Evolutionary conservation across 345 rosid genomes (phyloP).

Genomic region (thale cress (Arabidopsis thaliana)): DNA sequence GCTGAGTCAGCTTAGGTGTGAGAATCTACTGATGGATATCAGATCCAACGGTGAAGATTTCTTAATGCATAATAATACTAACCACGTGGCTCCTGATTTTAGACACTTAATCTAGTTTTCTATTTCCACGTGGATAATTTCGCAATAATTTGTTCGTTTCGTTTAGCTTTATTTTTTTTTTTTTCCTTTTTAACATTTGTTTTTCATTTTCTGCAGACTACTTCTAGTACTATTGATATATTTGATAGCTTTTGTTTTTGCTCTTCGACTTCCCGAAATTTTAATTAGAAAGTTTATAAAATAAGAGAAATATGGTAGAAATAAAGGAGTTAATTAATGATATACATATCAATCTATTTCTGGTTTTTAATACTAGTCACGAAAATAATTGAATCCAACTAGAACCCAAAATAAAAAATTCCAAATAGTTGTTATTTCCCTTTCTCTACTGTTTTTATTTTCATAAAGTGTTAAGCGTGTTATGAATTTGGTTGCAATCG

Average conservation of each 20-base stretch:
- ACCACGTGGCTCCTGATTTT: slow-evolving; percentile 77
- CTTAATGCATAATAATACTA: slow-evolving; percentile 57
- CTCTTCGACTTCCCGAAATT: background rate
- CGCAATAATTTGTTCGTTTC: slow-evolving; percentile 17
- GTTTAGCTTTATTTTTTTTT: background rate
- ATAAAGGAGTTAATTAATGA: background rate
- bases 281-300: background rate
- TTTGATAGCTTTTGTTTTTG: slow-evolving; percentile 14
- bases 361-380: background rate
- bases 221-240: slow-evolving; percentile 2
- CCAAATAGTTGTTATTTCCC: slow-evolving; percentile 32
- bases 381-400: slow-evolving; percentile 27
- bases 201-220: slow-evolving; percentile 21
- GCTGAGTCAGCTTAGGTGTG: slow-evolving; percentile 56
- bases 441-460: background rate
- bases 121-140: slow-evolving; percentile 34
- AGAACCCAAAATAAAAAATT: slow-evolving; percentile 26
- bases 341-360: background rate
- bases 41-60: slow-evolving; percentile 77
- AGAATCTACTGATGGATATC: slow-evolving; percentile 53
- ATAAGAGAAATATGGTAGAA: slow-evolving; percentile 5
- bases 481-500: background rate
- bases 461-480: background rate
- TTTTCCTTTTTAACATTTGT: background rate
- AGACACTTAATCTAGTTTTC: slow-evolving; percentile 62